Evolutionary conservation across 495 filamentous ascomycete species (phyloP).

Genomic region (Schizothecium vesticola): DNA sequence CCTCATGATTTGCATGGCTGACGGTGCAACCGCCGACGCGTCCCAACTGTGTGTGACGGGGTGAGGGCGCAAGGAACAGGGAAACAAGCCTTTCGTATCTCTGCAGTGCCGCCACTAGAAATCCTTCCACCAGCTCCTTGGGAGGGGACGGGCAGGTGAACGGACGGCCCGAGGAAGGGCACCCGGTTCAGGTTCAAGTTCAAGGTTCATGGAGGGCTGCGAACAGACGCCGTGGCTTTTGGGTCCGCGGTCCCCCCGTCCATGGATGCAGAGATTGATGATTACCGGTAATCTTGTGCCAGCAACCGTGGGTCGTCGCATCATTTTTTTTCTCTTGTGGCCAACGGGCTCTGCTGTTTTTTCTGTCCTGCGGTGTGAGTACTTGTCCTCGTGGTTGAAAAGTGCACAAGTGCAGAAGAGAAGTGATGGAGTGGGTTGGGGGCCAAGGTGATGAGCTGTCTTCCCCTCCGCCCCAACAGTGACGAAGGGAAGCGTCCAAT

Average conservation of each 20-base stretch:
- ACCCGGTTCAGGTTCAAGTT: not conserved
- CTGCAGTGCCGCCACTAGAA: not conserved
- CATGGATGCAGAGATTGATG: not conserved
- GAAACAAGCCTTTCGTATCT: conserved; percentile 2
- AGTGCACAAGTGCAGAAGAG: too few species aligned
- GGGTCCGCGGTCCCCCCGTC: not conserved
- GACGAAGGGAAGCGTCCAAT: conserved; percentile 4
- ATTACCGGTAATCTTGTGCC: not conserved
- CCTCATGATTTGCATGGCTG: not conserved
- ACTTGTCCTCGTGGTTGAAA: not conserved
- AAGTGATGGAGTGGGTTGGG: not conserved
- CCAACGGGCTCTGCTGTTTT: not conserved
- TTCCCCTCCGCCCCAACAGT: too few species aligned
- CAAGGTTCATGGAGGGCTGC: not conserved
- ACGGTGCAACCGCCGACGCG: not conserved
- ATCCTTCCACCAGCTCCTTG: not conserved
- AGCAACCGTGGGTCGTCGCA: not conserved
- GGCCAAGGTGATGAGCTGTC: not conserved
- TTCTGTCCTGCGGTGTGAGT: not conserved
- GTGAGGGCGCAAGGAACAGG: not conserved
- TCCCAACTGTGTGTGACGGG: not conserved
- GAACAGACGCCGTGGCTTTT: not conserved
- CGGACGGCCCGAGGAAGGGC: not conserved
- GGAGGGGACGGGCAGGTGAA: not conserved
- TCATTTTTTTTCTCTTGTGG: not conserved